Evolutionary conservation across 179 eudicot species (phyloP).

Genomic region (Beta lomatogona): DNA sequence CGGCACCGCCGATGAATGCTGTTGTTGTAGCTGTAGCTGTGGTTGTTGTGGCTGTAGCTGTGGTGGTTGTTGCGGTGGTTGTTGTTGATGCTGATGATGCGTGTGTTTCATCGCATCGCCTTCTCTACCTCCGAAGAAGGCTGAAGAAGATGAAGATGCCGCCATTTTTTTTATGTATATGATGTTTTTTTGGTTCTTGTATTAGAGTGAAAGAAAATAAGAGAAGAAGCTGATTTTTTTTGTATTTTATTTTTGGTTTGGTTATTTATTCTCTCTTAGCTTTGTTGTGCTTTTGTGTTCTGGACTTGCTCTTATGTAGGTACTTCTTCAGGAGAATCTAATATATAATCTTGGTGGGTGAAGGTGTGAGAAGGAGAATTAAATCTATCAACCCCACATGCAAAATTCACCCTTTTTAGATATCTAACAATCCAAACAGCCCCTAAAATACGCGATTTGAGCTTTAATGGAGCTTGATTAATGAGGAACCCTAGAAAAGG

Average conservation of each 20-base stretch:
- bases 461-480: slow-evolving; percentile 26
- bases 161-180: slow-evolving; percentile 25
- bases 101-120: slow-evolving; percentile 21
- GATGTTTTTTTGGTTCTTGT: too few relatives aligned
- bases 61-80: slow-evolving; percentile 18
- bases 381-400: slow-evolving; percentile 40
- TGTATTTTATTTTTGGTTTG: neutral
- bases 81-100: slow-evolving; percentile 6
- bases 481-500: slow-evolving; percentile 38
- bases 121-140: slow-evolving; percentile 33
- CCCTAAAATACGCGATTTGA: slow-evolving; percentile 5
- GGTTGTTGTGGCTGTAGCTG: slow-evolving; percentile 17
- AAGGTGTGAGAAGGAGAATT: slow-evolving; percentile 12
- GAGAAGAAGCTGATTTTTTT: neutral
- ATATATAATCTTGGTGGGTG: slow-evolving; percentile 29
- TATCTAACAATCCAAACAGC: slow-evolving; percentile 16
- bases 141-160: slow-evolving; percentile 38
- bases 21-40: slow-evolving; percentile 15
- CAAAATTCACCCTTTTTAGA: slow-evolving; percentile 40
- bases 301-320: slow-evolving; percentile 5
- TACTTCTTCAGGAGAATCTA: slow-evolving; percentile 23
- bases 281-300: neutral
- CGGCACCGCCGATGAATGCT: slow-evolving; percentile 8
- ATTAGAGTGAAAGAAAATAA: neutral
- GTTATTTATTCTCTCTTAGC: neutral